Conservation (phyloP, 2,329 filamentous ascomycete genomes). For the Claviceps pusilla region DNA sequence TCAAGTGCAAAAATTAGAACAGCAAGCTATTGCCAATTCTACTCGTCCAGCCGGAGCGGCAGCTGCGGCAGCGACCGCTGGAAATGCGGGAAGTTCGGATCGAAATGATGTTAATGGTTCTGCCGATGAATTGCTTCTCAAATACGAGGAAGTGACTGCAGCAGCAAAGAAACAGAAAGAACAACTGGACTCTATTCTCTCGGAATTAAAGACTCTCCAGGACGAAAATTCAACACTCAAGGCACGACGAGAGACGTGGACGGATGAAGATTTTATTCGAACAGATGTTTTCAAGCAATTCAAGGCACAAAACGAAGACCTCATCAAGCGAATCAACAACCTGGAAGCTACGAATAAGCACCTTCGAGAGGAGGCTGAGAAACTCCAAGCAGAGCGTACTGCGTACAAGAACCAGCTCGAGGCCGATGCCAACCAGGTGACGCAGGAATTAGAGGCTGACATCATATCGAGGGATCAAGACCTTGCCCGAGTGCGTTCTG, state of each 20-base stretch:
- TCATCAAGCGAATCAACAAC: constrained; percentile 82
- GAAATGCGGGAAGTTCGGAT: constrained; percentile 33
- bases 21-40: constrained; percentile 64
- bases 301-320: constrained; percentile 79
- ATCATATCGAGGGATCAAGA: constrained; percentile 70
- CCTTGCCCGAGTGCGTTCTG: constrained; percentile 68
- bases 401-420: constrained; percentile 69
- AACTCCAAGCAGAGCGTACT: constrained; percentile 70
- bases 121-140: constrained; percentile 54
- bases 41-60: constrained; percentile 27
- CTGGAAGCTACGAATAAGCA: constrained; percentile 79
- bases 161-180: constrained; percentile 72
- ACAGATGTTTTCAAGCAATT: constrained; percentile 89
- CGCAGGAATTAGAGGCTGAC: constrained; percentile 68
- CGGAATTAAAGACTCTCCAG: constrained; percentile 58
- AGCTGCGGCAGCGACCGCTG: constrained; percentile 8
- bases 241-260: constrained; percentile 51
- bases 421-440: constrained; percentile 56
- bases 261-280: constrained; percentile 85
- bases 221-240: constrained; percentile 68
- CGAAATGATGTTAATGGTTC: constrained; percentile 38
- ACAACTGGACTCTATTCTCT: constrained; percentile 65
- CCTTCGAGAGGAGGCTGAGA: constrained; percentile 71
- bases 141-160: constrained; percentile 64
- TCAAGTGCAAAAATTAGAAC: constrained; percentile 83